Evolutionary conservation across 2,329 filamentous ascomycete genomes (phyloP), one percentile per base, ranked within the genome.

Genomic region (Amauroascus niger): DNA sequence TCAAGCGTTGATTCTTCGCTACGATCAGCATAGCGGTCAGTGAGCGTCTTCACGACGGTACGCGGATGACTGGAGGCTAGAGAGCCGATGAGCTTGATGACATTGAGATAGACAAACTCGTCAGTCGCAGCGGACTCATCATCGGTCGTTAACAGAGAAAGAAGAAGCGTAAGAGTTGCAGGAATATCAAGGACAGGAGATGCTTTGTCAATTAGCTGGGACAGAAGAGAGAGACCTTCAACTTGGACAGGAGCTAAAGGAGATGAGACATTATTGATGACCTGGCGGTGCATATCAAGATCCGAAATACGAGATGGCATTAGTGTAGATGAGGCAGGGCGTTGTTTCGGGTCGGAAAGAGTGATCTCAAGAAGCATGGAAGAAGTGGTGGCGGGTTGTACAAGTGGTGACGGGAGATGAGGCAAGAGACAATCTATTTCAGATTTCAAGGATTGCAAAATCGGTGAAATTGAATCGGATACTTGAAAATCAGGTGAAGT

Each of bases 171-270:
- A 9, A 72, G 58, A 1, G 71, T 73, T 6, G 71, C 69, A 2
- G 70, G 68, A 26, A 74, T 71, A 49, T 73, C 70, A 32, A 74
- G 65, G 5, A 74, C 63, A 0, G 71, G 71, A 0, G 71, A 74
- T 1, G 67, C 63, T 48, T 68, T 67, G n/a, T 62, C 62, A 56
- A 74, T 65, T 2, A 74, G 57, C 22, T 65, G 61, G 4, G 69
- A 70, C 2, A 73, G 59, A 2, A 71, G 60, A 1, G 69, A 69
- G 40, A 74, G 69, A 14, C 71, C 71, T 56, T 74, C 70, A 26
- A 69, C 71, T 56, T 73, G 70, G 1, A 73, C 66, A 0, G 71
- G 71, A 3, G 69, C 67, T 11, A 73, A 60, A 13, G 68, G 59
- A 2, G 71, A 72, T 33, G 65, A 67, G 39, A 74, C 64, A 52